phyloP scores from a whole-genome alignment of 1,284 basidiomycete genomes.

The Athelia sp. region DNA sequence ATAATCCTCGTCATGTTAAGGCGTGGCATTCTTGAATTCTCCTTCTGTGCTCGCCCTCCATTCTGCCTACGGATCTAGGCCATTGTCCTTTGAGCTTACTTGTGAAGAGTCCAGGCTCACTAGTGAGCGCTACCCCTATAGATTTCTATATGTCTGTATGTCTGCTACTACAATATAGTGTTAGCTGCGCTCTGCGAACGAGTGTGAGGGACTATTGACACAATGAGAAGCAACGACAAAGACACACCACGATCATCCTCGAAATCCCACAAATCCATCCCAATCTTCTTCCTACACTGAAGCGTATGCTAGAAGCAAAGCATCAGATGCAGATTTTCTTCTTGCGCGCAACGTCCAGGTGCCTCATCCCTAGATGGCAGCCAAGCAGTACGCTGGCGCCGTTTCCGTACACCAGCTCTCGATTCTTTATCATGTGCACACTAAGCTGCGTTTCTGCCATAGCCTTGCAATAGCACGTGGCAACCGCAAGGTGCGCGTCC shows the following conservation, averaged over 20 bases:
- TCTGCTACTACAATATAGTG: background rate
- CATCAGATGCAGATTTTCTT: constrained; percentile 84
- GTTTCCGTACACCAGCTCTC: constrained; percentile 99
- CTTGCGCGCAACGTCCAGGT: constrained; percentile 88
- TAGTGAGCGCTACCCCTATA: background rate
- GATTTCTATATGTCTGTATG: background rate
- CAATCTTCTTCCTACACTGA: constrained; percentile 60
- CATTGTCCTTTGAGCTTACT: constrained; percentile 45
- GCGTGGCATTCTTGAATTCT: constrained; percentile 31
- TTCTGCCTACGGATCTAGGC: constrained; percentile 76
- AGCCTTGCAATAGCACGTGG: constrained; percentile 89
- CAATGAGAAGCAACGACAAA: background rate
- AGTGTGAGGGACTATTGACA: too few relatives aligned
- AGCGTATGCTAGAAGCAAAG: constrained; percentile 82
- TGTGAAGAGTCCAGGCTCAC: background rate
- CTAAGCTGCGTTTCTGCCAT: constrained; percentile 89
- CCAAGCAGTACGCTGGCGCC: constrained; percentile 91
- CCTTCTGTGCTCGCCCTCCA: constrained; percentile 64
- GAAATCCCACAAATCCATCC: constrained; percentile 58
- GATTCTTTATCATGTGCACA: constrained; percentile 95
- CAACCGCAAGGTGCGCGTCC: constrained; percentile 71
- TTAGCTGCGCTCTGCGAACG: background rate
- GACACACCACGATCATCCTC: constrained; percentile 42
- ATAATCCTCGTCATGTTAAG: constrained; percentile 61
- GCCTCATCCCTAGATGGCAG: constrained; percentile 94